A percentile compares a stretch with the other conserved stretches of the same genome.
Evolutionary conservation across 129 eudicot genomes (phyloP).

Genomic region (Smallanthus sonchifolius): DNA sequence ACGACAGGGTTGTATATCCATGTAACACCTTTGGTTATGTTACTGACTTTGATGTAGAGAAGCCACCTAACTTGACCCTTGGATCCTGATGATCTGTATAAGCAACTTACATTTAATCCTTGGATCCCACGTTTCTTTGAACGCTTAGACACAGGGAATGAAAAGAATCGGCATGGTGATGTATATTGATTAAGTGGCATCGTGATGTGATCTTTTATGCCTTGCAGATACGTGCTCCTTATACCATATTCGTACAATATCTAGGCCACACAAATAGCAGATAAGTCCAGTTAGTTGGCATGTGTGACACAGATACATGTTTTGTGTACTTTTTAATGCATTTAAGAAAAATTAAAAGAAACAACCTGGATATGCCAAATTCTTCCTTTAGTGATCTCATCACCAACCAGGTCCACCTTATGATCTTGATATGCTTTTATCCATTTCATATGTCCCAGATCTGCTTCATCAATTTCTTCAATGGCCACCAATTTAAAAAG

Average conservation of each 20-base stretch:
- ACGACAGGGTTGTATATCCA: slow-evolving; percentile 31
- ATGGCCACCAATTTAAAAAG: not conserved
- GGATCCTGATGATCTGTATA: slow-evolving; percentile 6
- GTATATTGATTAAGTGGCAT: not conserved
- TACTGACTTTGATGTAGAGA: not conserved
- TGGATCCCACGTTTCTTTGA: not conserved
- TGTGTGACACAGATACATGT: not conserved
- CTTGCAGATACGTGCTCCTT: slow-evolving; percentile 1
- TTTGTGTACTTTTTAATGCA: not conserved
- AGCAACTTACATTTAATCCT: slow-evolving; percentile 1
- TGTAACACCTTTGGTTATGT: slow-evolving; percentile 18
- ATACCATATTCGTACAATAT: slow-evolving; percentile 3
- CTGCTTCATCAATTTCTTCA: not conserved
- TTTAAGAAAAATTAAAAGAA: not conserved
- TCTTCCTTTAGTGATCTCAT: not conserved
- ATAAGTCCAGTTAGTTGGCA: not conserved
- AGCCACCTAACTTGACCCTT: not conserved
- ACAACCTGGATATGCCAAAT: not conserved
- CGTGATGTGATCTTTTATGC: slow-evolving; percentile 4
- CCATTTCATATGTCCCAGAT: slow-evolving; percentile 18
- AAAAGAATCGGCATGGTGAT: not conserved
- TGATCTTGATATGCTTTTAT: slow-evolving; percentile 9
- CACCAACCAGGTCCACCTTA: not conserved
- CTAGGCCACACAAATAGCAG: not conserved
- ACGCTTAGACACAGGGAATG: slow-evolving; percentile 7